Evolutionary conservation across 305 asterid genomes (phyloP), one percentile per base, ranked within the genome.

Genomic region (Rubia tinctorum): DNA sequence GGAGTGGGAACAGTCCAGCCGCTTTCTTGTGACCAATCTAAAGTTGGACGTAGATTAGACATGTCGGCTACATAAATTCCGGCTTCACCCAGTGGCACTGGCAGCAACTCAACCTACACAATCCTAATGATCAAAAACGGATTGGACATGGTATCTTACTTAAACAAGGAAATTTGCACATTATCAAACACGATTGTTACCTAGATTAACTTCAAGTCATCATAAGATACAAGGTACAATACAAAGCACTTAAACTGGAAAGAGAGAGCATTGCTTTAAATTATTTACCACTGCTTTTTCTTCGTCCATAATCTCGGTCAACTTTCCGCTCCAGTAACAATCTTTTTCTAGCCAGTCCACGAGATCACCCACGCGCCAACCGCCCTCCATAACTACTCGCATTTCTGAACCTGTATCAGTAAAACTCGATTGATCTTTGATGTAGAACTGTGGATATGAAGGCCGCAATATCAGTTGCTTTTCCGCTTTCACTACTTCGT

Each of bases 31-130:
- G 92, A 90, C 99, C 99, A 94, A 72, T 91, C 84, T 71, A 94
- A 82, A 68, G 96, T 88, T 49, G 97, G 97, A 60, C 99, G 96
- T 45, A 94, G 37, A 78, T 88, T 92, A 84, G 83, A 75, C 65
- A 88, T 65, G 23, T 64, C 53, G 71, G 66, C 84, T n/a, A 75
- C 80, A 82, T 90, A 87, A 47, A 69, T 15, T 42, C 37, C 42
- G 59, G 95, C 99, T 87, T 94, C 98, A 55, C 99, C 97, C 53
- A 66, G 18, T 62, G 99, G 99, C 37, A 78, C 82, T 65, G 76
- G 88, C 0, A 66, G 60, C 81, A 92, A 81, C 80, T 86, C 82
- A 68, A 94, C 71, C 99, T 94, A 66, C 69, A 83, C 11, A 20
- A 70, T 27, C 39, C 51, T 51, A 71, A 75, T 34, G 78, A 74